Conservation (phyloP, 2,329 filamentous ascomycete genomes). For the Annulohypoxylon truncatum region DNA sequence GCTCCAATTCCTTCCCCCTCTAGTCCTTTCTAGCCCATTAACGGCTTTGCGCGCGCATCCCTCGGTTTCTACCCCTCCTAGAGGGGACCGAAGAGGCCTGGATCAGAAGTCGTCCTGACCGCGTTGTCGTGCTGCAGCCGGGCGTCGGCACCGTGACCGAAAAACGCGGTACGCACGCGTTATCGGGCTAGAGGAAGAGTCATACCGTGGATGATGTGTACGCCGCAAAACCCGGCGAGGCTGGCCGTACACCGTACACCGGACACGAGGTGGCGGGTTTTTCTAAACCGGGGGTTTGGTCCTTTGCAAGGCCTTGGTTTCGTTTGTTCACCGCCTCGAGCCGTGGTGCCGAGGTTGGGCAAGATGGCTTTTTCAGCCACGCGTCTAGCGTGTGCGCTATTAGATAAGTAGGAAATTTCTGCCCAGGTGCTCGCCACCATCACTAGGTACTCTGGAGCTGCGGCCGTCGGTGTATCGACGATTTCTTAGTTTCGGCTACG, state of each 20-base stretch:
- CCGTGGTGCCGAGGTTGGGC: neutral
- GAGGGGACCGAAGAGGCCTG: constrained; percentile 50
- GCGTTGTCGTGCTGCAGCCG: constrained; percentile 57
- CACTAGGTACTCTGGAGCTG: constrained; percentile 51
- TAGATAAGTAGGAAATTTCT: constrained; percentile 53
- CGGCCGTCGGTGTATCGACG: constrained; percentile 49
- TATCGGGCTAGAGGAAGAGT: constrained; percentile 53
- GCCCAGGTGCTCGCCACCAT: constrained; percentile 50
- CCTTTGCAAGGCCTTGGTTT: neutral
- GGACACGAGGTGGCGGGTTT: constrained; percentile 70
- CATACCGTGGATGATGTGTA: constrained; percentile 72
- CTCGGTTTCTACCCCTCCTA: constrained; percentile 61
- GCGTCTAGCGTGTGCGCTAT: constrained; percentile 50
- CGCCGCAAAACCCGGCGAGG: constrained; percentile 72
- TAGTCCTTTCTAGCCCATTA: constrained; percentile 67
- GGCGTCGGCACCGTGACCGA: constrained; percentile 74
- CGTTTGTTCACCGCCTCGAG: neutral
- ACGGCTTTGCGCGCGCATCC: constrained; percentile 70
- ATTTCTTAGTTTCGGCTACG: constrained; percentile 62
- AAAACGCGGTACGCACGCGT: constrained; percentile 72
- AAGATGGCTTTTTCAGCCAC: constrained; percentile 44
- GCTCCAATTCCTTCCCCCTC: constrained; percentile 71
- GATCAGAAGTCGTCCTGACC: constrained; percentile 53
- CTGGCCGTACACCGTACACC: constrained; percentile 65
- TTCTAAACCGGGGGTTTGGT: neutral